phyloP scores from a whole-genome alignment of 139 green algal genomes.

The Ettlia oleoabundans region DNA sequence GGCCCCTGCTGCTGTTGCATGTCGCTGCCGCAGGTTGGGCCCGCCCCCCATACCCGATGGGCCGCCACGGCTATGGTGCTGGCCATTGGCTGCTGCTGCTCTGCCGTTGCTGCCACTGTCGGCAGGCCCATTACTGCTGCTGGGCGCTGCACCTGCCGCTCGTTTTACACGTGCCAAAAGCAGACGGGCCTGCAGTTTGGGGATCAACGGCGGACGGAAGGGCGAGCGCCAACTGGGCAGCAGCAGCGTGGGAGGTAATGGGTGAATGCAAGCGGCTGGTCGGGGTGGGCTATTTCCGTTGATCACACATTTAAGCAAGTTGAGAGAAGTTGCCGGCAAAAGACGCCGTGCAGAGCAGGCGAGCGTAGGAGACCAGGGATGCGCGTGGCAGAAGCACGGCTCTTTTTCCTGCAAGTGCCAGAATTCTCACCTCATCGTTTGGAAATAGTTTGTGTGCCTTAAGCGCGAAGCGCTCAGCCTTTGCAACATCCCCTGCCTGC shows the following conservation, averaged over 20 bases:
- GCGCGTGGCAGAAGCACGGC: too few relatives aligned
- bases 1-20: background rate
- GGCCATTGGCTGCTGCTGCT: slow-evolving; percentile 1
- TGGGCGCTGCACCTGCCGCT: background rate
- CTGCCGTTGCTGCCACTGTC: background rate
- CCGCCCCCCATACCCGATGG: slow-evolving; percentile 16
- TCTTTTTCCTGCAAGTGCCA: too few relatives aligned
- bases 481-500: slow-evolving; percentile 39
- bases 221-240: background rate
- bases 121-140: too few relatives aligned
- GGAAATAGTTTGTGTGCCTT: slow-evolving; percentile 69
- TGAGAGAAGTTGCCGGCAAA: too few relatives aligned
- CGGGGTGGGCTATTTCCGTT: too few relatives aligned
- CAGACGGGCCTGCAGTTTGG: background rate
- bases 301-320: too few relatives aligned
- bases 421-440: slow-evolving; percentile 47
- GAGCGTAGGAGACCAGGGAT: too few relatives aligned
- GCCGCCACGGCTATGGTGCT: background rate
- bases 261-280: too few relatives aligned
- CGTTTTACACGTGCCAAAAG: background rate
- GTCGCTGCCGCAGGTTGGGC: slow-evolving; percentile 20
- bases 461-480: slow-evolving; percentile 61
- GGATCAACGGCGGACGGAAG: background rate
- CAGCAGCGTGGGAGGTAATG: background rate
- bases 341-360: too few relatives aligned